Evolutionary conservation across 2,329 filamentous ascomycete species (phyloP), one percentile per base, ranked within the genome.

Genomic region (Aspergillus persii): DNA sequence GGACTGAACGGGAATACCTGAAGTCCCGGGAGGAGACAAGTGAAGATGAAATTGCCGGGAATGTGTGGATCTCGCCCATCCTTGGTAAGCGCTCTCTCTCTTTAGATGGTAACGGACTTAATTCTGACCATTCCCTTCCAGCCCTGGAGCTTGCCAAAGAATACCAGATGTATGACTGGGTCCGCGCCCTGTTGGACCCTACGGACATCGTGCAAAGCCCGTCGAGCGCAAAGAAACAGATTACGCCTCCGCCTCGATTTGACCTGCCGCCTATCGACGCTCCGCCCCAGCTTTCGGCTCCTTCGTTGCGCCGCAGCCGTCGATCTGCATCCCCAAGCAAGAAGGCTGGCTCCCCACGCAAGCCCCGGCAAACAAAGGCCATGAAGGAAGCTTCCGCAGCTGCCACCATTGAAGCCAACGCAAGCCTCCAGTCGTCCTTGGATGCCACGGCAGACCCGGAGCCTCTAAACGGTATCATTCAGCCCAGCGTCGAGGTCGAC

Each of bases 51-150:
- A 92, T 95, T 31, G 95, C 95, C 29, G 95, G 95, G 50, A 99
- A 97, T 75, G 87, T 99, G 54, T 99, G 95, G 95, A 93, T 98
- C 53, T 87, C 92, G 50, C 92, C 94, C 5, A 83, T 89, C 65
- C 80, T 85, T 73, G 86, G 86, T 89, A 80, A 67, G 77, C 56
- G 31, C 33, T 33, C 9, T 1, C 49, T 47, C 33, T 31, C 15
- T 7, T 23, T 50, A 36, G 8, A 18, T 31, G n/a, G 44, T 27
- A 36, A 30, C 47, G 29, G 3, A 27, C 53, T 4, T 47, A 7
- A 23, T 18, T 46, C 66, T 67, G 50, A 69, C 59, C 8, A 48
- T n/a, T 51, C 62, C 36, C 3, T 41, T n/a, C 78, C 86, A 86
- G 95, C 95, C 39, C 84, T 99, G 49, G 79, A 85, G 59, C 84